Evolutionary conservation across 441 rosid species (phyloP).

Genomic region (Pelargonium australe): DNA sequence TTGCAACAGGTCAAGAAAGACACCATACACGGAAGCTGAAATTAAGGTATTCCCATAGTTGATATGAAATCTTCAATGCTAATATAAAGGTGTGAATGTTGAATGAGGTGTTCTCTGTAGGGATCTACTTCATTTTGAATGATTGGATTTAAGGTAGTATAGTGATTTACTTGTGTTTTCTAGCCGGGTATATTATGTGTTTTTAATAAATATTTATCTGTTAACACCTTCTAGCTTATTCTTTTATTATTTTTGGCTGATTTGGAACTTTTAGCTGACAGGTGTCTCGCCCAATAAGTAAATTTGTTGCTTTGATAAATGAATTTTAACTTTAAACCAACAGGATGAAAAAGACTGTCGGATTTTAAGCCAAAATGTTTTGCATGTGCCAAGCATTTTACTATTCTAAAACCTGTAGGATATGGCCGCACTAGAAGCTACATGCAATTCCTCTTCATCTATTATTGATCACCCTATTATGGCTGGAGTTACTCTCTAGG

Average conservation of each 20-base stretch:
- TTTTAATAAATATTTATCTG: too few relatives aligned
- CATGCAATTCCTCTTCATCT: neutral
- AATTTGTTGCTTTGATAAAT: too few relatives aligned
- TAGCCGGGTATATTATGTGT: neutral
- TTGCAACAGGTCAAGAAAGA: conserved; percentile 49
- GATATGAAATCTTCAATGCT: neutral
- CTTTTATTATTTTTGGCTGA: neutral
- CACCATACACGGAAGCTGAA: conserved; percentile 84
- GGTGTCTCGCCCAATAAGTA: neutral
- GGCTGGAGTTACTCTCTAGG: neutral
- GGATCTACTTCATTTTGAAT: neutral
- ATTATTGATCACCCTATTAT: neutral
- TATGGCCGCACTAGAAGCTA: neutral
- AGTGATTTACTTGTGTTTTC: neutral
- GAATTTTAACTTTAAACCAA: too few relatives aligned
- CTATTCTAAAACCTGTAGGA: neutral
- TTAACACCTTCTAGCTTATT: too few relatives aligned
- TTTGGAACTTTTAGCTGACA: neutral
- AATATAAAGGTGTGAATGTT: conserved; percentile 2
- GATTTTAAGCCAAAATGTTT: neutral
- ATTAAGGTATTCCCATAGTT: conserved; percentile 56
- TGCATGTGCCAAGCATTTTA: neutral
- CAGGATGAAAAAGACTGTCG: too few relatives aligned
- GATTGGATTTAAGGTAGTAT: neutral
- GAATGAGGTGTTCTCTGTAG: neutral